phyloP scores from a whole-genome alignment of 805 yeast genomes.

The Candida chilensis region DNA sequence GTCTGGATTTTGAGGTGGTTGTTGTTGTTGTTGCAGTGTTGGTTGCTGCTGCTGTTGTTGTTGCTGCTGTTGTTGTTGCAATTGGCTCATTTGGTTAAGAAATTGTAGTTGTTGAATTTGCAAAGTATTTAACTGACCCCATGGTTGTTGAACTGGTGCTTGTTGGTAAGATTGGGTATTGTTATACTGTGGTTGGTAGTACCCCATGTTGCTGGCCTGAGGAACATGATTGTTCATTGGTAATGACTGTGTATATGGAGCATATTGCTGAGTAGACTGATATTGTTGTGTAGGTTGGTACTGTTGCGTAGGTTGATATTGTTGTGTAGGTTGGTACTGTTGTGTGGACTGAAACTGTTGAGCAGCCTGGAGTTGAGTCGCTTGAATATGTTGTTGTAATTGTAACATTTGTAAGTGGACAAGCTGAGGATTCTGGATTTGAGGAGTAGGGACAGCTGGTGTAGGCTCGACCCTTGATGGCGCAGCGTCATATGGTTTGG shows the following conservation, averaged over 20 bases:
- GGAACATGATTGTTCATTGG: not conserved
- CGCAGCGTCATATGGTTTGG: constrained; percentile 1
- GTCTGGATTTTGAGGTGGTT: not conserved
- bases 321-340: constrained; percentile 6
- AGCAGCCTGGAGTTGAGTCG: constrained; percentile 5
- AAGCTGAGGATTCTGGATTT: constrained; percentile 2
- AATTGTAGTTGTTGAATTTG: constrained; percentile 12
- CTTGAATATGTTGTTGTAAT: constrained; percentile 8
- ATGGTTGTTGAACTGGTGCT: not conserved
- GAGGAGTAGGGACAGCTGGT: constrained; percentile 1
- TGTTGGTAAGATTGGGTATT: not conserved
- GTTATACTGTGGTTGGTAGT: not conserved
- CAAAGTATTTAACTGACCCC: constrained; percentile 1
- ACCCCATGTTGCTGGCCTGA: not conserved
- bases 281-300: constrained; percentile 6
- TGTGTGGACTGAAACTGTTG: constrained; percentile 3
- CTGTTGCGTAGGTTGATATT: constrained; percentile 6
- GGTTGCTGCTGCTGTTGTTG: constrained; percentile 7
- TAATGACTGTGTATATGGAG: constrained; percentile 1
- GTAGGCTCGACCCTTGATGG: no score
- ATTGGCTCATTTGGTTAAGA: constrained; percentile 8
- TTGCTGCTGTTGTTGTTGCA: constrained; percentile 6
- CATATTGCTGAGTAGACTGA: constrained; percentile 3
- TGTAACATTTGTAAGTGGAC: constrained; percentile 6
- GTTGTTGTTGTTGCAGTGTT: constrained; percentile 1